Base-by-base conservation (phyloP, 495 filamentous ascomycete genomes). In the Trypethelium eluteriae region DNA sequence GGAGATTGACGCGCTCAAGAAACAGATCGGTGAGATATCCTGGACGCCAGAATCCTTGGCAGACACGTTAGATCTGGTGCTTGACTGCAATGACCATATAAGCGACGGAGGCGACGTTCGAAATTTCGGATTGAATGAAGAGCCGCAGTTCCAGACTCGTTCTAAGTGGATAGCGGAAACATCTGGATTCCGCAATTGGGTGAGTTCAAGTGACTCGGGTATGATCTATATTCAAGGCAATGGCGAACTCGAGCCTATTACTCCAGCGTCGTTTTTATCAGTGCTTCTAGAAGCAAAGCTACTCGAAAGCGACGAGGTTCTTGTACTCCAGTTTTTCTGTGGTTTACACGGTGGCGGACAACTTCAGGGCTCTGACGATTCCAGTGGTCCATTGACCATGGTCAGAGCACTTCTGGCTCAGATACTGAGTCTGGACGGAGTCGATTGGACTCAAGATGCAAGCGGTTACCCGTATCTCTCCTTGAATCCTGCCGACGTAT, bases 371-470 rank as follows among this genome's bases (percentile, higher is more conserved):
- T 53, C 49, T 53, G 49, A 53, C 16, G 49, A 53, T 11, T 16
- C 25, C 12, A 53, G 9, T 18, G 49, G 49, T 18, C 49, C 49
- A 5, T 53, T 53, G 49, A 53, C 25, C 16, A 53, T 53, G 49
- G 25, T 53, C 49, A 53, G 49, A 18, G 49, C 49, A 18, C n/a
- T 53, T 16, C n/a, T 53, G 49, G n/a, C 49, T 12, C 49, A 53
- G 49, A 12, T 53, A 5, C 49, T 53, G 5, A 18, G 16, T 18
- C 25, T 53, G n/a, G 49, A 53, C 25, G 49, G 25, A 18, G 16
- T 53, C 0, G 49, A 53, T 18, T 53, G 49, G 49, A 5, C 16
- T 18, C 7, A 53, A 12, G 49, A 18, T 14, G 49, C 49, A 12
- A 18, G 16, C 49, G 49, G 49, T 18, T 53, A 16, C 5, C 49